Percentiles rank a stretch among this genome's conserved stretches.
phyloP scores from a whole-genome alignment of 805 yeast species.

The Zygosaccharomyces siamensis region DNA sequence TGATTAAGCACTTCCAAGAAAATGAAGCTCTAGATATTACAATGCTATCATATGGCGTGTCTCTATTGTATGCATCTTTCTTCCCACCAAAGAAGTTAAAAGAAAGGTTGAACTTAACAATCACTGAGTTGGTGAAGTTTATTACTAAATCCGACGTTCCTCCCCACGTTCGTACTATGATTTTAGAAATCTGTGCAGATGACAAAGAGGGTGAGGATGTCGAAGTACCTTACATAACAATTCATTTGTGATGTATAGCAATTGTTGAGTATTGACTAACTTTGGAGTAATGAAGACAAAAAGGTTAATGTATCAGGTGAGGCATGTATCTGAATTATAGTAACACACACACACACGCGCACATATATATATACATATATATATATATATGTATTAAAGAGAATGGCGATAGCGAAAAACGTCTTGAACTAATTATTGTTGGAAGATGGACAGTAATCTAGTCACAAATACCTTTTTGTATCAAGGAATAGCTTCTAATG shows the following conservation, averaged over 20 bases:
- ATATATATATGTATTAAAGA: neutral
- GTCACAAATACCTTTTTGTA: no score
- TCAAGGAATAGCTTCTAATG: no score
- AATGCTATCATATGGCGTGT: constrained; percentile 89
- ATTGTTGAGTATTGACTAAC: neutral
- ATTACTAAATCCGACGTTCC: constrained; percentile 83
- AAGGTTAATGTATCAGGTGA: neutral
- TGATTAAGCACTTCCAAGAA: constrained; percentile 69
- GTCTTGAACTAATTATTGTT: neutral
- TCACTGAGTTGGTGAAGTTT: constrained; percentile 74
- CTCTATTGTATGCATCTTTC: constrained; percentile 86
- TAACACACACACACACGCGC: no score
- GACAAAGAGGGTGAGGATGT: constrained; percentile 92
- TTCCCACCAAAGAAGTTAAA: constrained; percentile 86
- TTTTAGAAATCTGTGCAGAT: constrained; percentile 88
- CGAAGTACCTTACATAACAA: constrained; percentile 83
- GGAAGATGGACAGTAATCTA: no score
- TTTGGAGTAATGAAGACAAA: neutral
- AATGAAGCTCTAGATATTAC: constrained; percentile 82
- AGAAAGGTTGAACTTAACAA: constrained; percentile 62
- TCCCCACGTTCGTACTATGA: constrained; percentile 65
- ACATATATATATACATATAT: neutral
- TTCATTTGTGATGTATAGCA: constrained; percentile 40
- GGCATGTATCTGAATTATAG: neutral
- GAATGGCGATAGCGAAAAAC: neutral